Percentiles rank a stretch among this genome's conserved stretches.
Evolutionary conservation across 2,329 filamentous ascomycete species (phyloP).

Genomic region (Amylocarpus encephaloides): DNA sequence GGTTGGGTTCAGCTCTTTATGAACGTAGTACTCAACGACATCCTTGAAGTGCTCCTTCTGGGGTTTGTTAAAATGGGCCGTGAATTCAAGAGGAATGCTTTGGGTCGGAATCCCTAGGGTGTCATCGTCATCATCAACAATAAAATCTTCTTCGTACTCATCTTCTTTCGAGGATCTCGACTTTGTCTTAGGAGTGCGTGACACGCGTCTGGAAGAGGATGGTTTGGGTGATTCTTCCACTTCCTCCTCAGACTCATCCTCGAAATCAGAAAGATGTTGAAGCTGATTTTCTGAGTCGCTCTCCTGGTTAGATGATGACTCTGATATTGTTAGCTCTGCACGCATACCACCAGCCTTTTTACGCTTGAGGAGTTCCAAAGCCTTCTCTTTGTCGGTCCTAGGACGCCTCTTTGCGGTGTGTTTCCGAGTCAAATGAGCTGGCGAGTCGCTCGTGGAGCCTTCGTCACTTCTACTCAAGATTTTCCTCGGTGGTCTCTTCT

Average conservation of each 20-base stretch:
- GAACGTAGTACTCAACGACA: conserved; percentile 74
- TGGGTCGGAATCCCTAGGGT: conserved; percentile 50
- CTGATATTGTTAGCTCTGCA: conserved; percentile 33
- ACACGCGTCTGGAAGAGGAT: background rate
- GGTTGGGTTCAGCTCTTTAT: conserved; percentile 67
- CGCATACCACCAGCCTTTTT: conserved; percentile 37
- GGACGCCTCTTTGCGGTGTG: conserved; percentile 20
- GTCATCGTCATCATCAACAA: conserved; percentile 55
- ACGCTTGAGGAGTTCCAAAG: conserved; percentile 35
- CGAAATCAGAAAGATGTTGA: conserved; percentile 44
- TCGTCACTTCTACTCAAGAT: background rate
- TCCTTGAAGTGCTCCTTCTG: conserved; percentile 67
- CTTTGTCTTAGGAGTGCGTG: background rate
- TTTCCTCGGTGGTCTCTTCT: background rate
- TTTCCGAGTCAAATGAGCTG: conserved; percentile 16
- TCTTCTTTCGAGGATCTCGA: conserved; percentile 10
- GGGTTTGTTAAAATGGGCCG: conserved; percentile 57
- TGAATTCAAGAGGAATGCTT: conserved; percentile 63
- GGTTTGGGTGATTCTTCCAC: conserved; percentile 9
- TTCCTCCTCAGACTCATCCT: conserved; percentile 38
- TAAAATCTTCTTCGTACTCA: conserved; percentile 43
- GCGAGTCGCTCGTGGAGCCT: background rate
- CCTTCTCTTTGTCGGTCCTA: conserved; percentile 37
- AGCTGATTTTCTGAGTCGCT: conserved; percentile 15
- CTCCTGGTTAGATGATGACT: conserved; percentile 23